Evolutionary conservation across 768 basidiomycete species (phyloP).

Genomic region (Pulveroboletus sp.): DNA sequence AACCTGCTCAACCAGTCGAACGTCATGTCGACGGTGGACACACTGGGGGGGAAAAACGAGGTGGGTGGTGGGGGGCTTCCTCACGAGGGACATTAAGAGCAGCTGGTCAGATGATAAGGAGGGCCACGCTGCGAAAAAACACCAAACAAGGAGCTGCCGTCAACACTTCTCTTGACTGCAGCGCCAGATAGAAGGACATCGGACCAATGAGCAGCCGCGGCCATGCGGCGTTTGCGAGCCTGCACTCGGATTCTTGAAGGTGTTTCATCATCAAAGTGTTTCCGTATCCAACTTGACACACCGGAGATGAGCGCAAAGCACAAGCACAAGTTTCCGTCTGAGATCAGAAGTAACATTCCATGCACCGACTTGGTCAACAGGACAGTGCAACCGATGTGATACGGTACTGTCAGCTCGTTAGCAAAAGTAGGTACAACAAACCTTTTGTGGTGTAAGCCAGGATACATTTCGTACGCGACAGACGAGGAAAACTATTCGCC

Average conservation of each 20-base stretch:
- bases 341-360: conserved; percentile 18
- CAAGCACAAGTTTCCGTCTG: conserved; percentile 16
- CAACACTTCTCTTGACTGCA: conserved; percentile 26
- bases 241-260: conserved; percentile 28
- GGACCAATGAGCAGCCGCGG: conserved; percentile 27
- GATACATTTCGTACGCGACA: conserved; percentile 27
- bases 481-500: conserved; percentile 23
- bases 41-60: conserved; percentile 12
- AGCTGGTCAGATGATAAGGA: conserved; percentile 24
- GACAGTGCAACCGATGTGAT: conserved; percentile 15
- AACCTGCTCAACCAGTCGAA: conserved; percentile 28
- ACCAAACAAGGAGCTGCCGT: conserved; percentile 27
- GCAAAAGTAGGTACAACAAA: conserved; percentile 27
- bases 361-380: conserved; percentile 19
- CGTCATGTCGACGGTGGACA: conserved; percentile 17
- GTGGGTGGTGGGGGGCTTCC: conserved; percentile 1
- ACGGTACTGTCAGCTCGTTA: conserved; percentile 24
- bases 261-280: conserved; percentile 27
- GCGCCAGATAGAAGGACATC: conserved; percentile 26
- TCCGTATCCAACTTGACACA: conserved; percentile 16
- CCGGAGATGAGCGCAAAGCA: conserved; percentile 26
- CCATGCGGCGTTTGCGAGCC: conserved; percentile 28
- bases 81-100: conserved; percentile 30
- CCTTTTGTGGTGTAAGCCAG: conserved; percentile 19
- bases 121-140: conserved; percentile 20